These are phyloP conservation scores for Xylariaceae sp. DNA, from an alignment of 2,329 filamentous ascomycete genomes.

Conservation along the genomic window DNA sequence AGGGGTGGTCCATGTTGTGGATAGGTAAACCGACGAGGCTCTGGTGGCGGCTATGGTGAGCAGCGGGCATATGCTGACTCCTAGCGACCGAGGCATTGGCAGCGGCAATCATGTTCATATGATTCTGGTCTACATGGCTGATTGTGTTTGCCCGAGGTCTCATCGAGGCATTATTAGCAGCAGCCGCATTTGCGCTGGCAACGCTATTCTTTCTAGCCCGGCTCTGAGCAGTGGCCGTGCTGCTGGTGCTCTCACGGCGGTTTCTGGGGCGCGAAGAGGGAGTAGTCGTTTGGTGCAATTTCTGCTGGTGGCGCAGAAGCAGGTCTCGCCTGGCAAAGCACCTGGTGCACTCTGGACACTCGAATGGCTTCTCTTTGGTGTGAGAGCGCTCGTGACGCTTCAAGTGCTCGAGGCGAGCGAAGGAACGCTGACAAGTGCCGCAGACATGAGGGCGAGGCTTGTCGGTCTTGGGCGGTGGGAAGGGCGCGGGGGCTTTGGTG, in stretches of 20 bases:
- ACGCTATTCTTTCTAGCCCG: slow-evolving; percentile 91
- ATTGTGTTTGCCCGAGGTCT: slow-evolving; percentile 93
- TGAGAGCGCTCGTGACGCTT: slow-evolving; percentile 85
- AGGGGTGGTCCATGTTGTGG: slow-evolving; percentile 57
- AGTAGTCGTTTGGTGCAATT: slow-evolving; percentile 89
- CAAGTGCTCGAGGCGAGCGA: slow-evolving; percentile 90
- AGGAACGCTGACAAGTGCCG: slow-evolving; percentile 83
- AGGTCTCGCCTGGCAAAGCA: slow-evolving; percentile 94
- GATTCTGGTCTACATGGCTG: slow-evolving; percentile 78
- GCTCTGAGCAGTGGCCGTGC: slow-evolving; percentile 61
- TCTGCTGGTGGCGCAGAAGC: slow-evolving; percentile 93
- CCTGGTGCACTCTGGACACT: slow-evolving; percentile 88
- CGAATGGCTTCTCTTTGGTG: slow-evolving; percentile 88
- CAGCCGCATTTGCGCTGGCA: slow-evolving; percentile 49
- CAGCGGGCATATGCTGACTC: slow-evolving; percentile 40
- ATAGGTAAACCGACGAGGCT: slow-evolving; percentile 67
- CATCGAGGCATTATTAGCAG: slow-evolving; percentile 57
- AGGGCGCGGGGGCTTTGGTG: slow-evolving; percentile 29
- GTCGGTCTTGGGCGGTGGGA: slow-evolving; percentile 89
- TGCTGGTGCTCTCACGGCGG: slow-evolving; percentile 82
- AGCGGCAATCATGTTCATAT: slow-evolving; percentile 67
- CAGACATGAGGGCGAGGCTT: slow-evolving; percentile 96
- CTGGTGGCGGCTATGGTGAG: slow-evolving; percentile 68
- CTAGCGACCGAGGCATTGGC: slow-evolving; percentile 50
- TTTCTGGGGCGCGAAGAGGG: slow-evolving; percentile 83